Evolutionary conservation across 306 rosid species (phyloP).

Genomic region (Cucumis melo): DNA sequence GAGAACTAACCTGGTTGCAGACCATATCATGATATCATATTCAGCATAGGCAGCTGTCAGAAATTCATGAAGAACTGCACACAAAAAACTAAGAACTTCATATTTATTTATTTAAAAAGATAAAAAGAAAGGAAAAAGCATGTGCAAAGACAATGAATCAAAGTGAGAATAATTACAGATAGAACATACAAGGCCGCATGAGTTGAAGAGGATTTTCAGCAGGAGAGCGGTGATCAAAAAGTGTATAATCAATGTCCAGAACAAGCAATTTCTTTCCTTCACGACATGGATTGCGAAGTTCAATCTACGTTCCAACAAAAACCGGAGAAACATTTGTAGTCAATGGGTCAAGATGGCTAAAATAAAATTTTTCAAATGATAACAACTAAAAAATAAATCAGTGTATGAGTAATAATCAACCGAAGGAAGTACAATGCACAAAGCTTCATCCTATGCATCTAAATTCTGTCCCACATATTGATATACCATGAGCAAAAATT

Average conservation of each 20-base stretch:
- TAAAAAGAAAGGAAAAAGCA: background rate
- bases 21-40: constrained; percentile 96
- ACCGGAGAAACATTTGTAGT: background rate
- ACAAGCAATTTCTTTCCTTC: constrained; percentile 88
- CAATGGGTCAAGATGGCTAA: background rate
- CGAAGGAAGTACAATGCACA: background rate
- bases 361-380: background rate
- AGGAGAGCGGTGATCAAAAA: constrained; percentile 87
- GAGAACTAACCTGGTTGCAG: constrained; percentile 74
- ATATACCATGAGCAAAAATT: background rate
- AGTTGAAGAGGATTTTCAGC: constrained; percentile 94
- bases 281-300: constrained; percentile 68
- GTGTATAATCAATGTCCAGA: constrained; percentile 89
- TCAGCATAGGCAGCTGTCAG: constrained; percentile 72
- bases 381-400: background rate
- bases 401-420: background rate
- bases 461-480: background rate
- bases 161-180: background rate
- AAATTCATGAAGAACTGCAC: constrained; percentile 89
- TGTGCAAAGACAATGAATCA: background rate
- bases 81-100: background rate
- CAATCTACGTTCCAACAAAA: constrained; percentile 36
- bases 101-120: background rate
- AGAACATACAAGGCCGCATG: constrained; percentile 82
- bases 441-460: background rate